Base-by-base conservation (phyloP, 768 basidiomycete genomes). In the Russula brevipes region DNA sequence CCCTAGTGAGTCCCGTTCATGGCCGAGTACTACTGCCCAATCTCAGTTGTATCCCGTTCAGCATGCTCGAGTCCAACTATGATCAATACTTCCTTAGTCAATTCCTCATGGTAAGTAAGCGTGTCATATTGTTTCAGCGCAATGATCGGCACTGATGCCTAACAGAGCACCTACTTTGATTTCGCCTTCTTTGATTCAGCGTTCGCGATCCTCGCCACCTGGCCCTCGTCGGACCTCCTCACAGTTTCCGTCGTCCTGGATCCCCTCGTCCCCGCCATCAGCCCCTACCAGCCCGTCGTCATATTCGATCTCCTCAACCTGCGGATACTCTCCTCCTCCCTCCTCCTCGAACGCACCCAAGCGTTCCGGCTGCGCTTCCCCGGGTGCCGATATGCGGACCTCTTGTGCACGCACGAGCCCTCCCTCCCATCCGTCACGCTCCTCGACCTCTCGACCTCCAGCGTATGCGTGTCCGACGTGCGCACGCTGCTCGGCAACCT, bases 391-490 rank as follows among this genome's bases (percentile, higher is more conserved):
- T 72, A 88, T 30, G 79, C 78, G 0, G 75, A 77, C 5, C 77
- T 81, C 17, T 66, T 83, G 59, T 68, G 66, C 64, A 41, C 61
- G 50, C 16, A 62, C 63, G 36, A 59, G 24, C 24, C 66, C 17
- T 66, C 80, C 4, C 80, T 80, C 63, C 85, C 80, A 1, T 71
- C 68, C 51, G 72, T 93, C 35, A 75, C 77, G 42, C 80, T 85
- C 39, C 80, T 96, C 36, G 94, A 98, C 71, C 72, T 96, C 12
- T 89, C 89, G 0, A 89, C 89, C 0, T 87, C 84, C 66, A 76
- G 76, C 50, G 71, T 94, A 30, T 73, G 77, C 41, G 79, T 81
- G 57, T 60, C 71, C 0, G 84, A 88, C 51, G 69, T 89, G 44
- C 83, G 85, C 59, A 75, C 73, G 17, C 69, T 91, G 9, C 71